Evolutionary conservation across 345 rosid species (phyloP).

Genomic region (Mallotus nudiflorus): DNA sequence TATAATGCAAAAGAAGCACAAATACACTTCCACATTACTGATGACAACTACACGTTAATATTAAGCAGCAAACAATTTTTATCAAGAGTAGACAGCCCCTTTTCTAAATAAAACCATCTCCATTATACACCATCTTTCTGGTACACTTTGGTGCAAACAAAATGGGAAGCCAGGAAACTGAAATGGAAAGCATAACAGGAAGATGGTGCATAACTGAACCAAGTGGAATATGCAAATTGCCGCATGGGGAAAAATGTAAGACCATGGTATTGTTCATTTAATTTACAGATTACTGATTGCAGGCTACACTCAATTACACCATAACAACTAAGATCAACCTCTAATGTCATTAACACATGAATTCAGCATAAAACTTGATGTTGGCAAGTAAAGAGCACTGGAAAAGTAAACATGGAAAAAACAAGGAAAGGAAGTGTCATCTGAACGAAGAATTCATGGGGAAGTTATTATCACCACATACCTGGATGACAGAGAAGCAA

Average conservation of each 20-base stretch:
- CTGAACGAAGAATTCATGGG: background rate
- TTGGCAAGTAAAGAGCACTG: background rate
- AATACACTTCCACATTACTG: background rate
- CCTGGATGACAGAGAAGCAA: constrained; percentile 94
- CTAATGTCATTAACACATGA: background rate
- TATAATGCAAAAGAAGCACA: background rate
- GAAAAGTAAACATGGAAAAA: background rate
- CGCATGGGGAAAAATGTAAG: background rate
- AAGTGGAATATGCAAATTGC: background rate
- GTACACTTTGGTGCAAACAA: background rate
- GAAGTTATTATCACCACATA: constrained; percentile 20
- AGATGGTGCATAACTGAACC: background rate
- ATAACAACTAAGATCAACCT: background rate
- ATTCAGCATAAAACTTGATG: background rate
- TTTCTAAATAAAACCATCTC: background rate
- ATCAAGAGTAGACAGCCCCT: constrained; percentile 1
- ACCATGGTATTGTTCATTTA: background rate
- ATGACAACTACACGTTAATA: background rate
- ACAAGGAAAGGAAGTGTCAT: background rate
- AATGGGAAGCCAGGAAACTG: background rate
- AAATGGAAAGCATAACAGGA: background rate
- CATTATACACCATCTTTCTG: background rate
- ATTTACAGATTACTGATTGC: background rate
- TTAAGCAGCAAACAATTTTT: background rate
- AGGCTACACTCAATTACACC: background rate